A percentile compares a stretch with the other conserved stretches of the same genome.
Conservation (phyloP, 139 green algal genomes). For the Eudorina sp. region DNA sequence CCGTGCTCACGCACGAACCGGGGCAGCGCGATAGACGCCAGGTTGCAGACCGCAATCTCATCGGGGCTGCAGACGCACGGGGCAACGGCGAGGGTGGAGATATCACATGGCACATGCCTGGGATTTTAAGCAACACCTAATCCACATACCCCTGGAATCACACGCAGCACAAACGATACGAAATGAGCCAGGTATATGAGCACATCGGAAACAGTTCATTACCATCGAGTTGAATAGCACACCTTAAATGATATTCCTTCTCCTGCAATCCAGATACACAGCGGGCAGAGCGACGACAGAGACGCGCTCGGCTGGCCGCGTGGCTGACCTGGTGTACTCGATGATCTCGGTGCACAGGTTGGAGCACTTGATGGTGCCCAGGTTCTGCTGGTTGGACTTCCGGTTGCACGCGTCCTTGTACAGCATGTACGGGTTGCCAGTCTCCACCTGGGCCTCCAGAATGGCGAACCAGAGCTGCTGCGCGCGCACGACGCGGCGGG, state of each 20-base stretch:
- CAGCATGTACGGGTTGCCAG: slow-evolving; percentile 99
- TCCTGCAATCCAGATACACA: too few relatives aligned
- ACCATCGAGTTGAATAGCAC: too few relatives aligned
- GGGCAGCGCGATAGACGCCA: slow-evolving; percentile 97
- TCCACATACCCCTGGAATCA: too few relatives aligned
- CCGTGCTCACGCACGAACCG: slow-evolving; percentile 75
- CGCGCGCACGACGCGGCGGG: slow-evolving; percentile 86
- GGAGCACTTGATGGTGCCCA: slow-evolving; percentile 98
- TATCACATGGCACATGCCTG: too few relatives aligned
- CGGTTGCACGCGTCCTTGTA: slow-evolving; percentile 98
- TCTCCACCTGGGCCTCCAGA: slow-evolving; percentile 98
- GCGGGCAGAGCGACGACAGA: background rate
- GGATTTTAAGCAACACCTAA: too few relatives aligned
- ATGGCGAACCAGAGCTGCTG: slow-evolving; percentile 99
- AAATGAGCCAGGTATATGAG: too few relatives aligned
- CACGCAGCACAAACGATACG: too few relatives aligned
- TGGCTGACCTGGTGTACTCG: slow-evolving; percentile 88
- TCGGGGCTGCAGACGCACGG: slow-evolving; percentile 61
- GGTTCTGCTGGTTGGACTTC: slow-evolving; percentile 90
- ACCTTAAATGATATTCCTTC: too few relatives aligned
- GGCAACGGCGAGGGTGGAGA: background rate
- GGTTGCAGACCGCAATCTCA: slow-evolving; percentile 99
- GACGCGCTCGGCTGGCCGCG: too few relatives aligned
- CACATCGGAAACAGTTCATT: too few relatives aligned
- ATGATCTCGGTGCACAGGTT: slow-evolving; percentile 99